Evolutionary conservation across 2,329 filamentous ascomycete species (phyloP), one percentile per base, ranked within the genome.

Genomic region (Ploettnerulaceae sp.): DNA sequence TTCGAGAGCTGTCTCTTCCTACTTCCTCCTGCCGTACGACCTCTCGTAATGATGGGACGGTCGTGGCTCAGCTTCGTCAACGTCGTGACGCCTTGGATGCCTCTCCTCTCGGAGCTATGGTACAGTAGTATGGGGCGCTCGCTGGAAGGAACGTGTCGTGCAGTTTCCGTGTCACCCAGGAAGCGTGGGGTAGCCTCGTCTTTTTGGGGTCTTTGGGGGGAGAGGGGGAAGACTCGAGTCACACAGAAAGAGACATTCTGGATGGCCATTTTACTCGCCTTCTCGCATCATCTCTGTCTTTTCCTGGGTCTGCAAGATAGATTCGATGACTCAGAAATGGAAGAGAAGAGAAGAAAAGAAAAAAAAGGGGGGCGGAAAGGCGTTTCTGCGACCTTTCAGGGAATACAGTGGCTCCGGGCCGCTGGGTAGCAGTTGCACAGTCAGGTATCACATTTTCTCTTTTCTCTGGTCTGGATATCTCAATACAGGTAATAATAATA

Each of bases 241-340:
- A 14, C 26, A 42, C 43, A 14, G 21, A 36, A 21, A 44, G 15
- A 14, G 28, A 15, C 15, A 35, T 24, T 14, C 25, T 28, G 9
- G 15, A 37, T 43, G 38, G 26, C 26, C 14, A 24, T 14, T 47
- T 20, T 17, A 20, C 26, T 38, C 6, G n/a, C 15, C 24, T 20
- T 21, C 34, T 37, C 34, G 14, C 31, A 22, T 47, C 24, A 24
- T 38, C 31, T 40, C 37, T 29, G 33, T 26, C 26, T 22, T 34
- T 39, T 39, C 28, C 38, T 33, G 26, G 35, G 29, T 28, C 29
- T 1, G 14, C n/a, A 32, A 39, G n/a, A n/a, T n/a, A n/a, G n/a
- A 40, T 11, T 18, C 24, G 41, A 49, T 25, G 34, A 20, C 41
- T 49, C 40, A 45, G 29, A 43, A 38, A n/a, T n/a, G n/a, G n/a